Evolutionary conservation across 2,329 filamentous ascomycete species (phyloP), one percentile per base, ranked within the genome.

Genomic region (Nemania sp.): DNA sequence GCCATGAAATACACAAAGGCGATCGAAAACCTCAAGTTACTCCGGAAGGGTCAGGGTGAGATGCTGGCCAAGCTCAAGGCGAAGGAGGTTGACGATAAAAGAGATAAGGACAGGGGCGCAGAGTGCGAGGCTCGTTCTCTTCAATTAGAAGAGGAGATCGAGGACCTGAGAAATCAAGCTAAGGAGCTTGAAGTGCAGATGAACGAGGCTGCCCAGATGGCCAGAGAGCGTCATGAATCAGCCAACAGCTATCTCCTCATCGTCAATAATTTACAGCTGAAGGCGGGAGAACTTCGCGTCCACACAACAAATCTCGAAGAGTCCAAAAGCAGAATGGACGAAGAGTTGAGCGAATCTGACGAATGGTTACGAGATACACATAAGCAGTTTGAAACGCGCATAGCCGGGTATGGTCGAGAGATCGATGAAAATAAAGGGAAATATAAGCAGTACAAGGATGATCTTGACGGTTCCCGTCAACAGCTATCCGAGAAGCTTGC

Each of bases 1-100:
- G 95, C 95, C 1, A 82, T 91, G 77, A 97, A 97, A 74, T 99
- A 98, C 76, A 97, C 93, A 35, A 97, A 97, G 72, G 95, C 93
- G 17, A 96, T 99, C 62, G 93, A 97, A 47, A 97, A 96, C 74
- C 90, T 99, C 73, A 97, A 96, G 72, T 75, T 87, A 10, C 81
- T 98, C 51, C 84, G 89, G 40, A 99, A 98, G 77, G 89, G 88
- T 66, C 89, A 96, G 66, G 89, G 88, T 37, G 87, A 90, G 65
- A 84, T 94, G 63, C 82, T 98, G 10, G 84, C 80, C 15, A 85
- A 88, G 62, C 83, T 90, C 59, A 91, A 91, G 70, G 85, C 89
- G 45, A 84, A 90, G 60, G 91, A 97, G 72, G 82, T 87, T 42
- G 86, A 92, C 65, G 87, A 90, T 66, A 95, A 95, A 74, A 80